These are phyloP conservation scores for Lasiodiplodia sp. DNA, from an alignment of 2,329 filamentous ascomycete species.

Conservation along the genomic window DNA sequence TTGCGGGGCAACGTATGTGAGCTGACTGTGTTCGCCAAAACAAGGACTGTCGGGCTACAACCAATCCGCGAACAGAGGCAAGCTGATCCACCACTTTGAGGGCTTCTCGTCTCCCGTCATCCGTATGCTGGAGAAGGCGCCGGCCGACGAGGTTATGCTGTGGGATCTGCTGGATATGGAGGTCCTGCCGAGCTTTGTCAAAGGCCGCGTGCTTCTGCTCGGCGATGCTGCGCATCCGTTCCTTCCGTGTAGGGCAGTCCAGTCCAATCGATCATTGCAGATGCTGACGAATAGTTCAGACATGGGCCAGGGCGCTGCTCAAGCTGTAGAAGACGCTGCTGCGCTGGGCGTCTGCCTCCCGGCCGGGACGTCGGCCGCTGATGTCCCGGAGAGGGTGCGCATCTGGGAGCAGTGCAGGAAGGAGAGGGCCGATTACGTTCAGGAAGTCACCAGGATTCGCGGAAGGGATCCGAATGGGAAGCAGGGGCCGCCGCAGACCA, in stretches of 20 bases:
- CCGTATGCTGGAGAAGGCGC: slow-evolving; percentile 49
- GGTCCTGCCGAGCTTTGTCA: slow-evolving; percentile 62
- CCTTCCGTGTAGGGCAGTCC: slow-evolving; percentile 58
- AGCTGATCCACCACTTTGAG: slow-evolving; percentile 41
- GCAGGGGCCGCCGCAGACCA: slow-evolving; percentile 40
- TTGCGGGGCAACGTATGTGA: too few species aligned
- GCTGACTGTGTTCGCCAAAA: not conserved
- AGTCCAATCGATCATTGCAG: not conserved
- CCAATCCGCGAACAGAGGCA: slow-evolving; percentile 44
- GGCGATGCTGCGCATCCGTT: slow-evolving; percentile 76
- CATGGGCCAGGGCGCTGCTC: slow-evolving; percentile 67
- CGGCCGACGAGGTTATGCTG: slow-evolving; percentile 44
- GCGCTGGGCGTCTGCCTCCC: slow-evolving; percentile 61
- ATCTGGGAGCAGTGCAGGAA: slow-evolving; percentile 67
- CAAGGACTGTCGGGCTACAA: slow-evolving; percentile 44
- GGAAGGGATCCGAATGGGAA: slow-evolving; percentile 55
- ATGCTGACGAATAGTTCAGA: slow-evolving; percentile 39
- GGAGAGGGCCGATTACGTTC: slow-evolving; percentile 64
- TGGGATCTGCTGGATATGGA: slow-evolving; percentile 61
- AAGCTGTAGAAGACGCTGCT: slow-evolving; percentile 72
- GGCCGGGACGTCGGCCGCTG: not conserved
- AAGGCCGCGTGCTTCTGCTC: slow-evolving; percentile 62
- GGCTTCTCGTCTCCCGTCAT: slow-evolving; percentile 46
- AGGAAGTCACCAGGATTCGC: slow-evolving; percentile 62
- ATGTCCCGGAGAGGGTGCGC: slow-evolving; percentile 56